Percentiles rank a stretch among this genome's conserved stretches.
phyloP scores from a whole-genome alignment of 2,329 filamentous ascomycete species.

The Dothideomycetes sp. region DNA sequence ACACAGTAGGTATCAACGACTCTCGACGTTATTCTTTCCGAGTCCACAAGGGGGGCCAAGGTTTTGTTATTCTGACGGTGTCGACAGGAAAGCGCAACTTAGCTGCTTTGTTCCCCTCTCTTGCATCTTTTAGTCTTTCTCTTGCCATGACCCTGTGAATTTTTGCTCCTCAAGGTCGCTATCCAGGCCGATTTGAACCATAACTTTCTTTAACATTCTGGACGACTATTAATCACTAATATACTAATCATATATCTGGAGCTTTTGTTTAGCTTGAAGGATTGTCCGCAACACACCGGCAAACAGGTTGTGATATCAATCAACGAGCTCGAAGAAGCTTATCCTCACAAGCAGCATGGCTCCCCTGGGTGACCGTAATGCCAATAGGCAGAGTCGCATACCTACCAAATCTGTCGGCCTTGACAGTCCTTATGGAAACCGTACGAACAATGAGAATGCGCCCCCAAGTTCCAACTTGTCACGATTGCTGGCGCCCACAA shows the following conservation, averaged over 20 bases:
- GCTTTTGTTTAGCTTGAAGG: too few relatives aligned
- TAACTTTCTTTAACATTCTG: slow-evolving; percentile 5
- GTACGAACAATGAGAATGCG: slow-evolving; percentile 17
- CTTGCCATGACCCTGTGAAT: neutral
- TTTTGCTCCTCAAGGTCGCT: too few relatives aligned
- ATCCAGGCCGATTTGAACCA: too few relatives aligned
- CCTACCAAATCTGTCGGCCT: neutral
- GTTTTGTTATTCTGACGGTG: too few relatives aligned
- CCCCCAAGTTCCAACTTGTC: slow-evolving; percentile 10
- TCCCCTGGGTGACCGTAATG: slow-evolving; percentile 19
- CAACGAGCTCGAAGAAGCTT: too few relatives aligned
- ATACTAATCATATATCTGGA: too few relatives aligned
- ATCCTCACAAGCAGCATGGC: slow-evolving; percentile 8
- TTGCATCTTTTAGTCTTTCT: neutral
- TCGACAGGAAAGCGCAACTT: slow-evolving; percentile 6
- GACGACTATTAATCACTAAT: neutral
- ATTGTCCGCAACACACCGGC: neutral
- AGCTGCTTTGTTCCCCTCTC: neutral
- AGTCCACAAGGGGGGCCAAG: too few relatives aligned
- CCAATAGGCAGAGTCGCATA: slow-evolving; percentile 16
- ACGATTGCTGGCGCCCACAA: slow-evolving; percentile 21
- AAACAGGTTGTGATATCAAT: too few relatives aligned
- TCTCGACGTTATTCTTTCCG: slow-evolving; percentile 8
- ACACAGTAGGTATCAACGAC: slow-evolving; percentile 2
- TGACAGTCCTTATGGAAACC: slow-evolving; percentile 11